These are phyloP conservation scores for Fusarium globosum DNA, from an alignment of 2,329 filamentous ascomycete species.

Conservation along the genomic window DNA sequence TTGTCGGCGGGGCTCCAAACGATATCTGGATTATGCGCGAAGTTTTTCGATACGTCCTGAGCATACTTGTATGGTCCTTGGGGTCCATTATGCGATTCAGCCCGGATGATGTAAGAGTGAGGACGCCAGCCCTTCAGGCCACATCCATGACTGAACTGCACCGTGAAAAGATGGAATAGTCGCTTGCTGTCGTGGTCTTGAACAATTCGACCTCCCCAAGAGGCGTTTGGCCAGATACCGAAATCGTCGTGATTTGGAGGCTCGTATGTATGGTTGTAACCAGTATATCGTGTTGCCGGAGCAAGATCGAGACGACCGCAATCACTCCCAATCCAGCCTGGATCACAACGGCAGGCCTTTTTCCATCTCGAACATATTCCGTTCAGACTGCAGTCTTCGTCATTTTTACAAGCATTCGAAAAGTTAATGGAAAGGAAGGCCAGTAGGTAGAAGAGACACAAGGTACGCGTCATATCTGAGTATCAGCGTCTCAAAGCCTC, in stretches of 20 bases:
- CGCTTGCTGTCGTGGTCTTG: constrained; percentile 52
- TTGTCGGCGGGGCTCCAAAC: constrained; percentile 58
- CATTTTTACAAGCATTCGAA: constrained; percentile 21
- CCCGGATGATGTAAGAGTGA: constrained; percentile 57
- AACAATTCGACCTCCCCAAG: constrained; percentile 60
- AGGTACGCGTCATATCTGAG: not conserved
- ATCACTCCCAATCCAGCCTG: constrained; percentile 57
- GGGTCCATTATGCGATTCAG: constrained; percentile 57
- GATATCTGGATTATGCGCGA: constrained; percentile 59
- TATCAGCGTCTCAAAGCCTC: too few relatives aligned
- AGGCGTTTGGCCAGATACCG: constrained; percentile 51
- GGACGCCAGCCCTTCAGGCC: constrained; percentile 60
- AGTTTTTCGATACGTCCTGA: constrained; percentile 54
- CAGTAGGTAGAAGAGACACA: not conserved
- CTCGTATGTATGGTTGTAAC: constrained; percentile 59
- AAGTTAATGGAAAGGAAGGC: accelerated
- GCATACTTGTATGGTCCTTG: constrained; percentile 57
- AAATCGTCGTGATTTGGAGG: constrained; percentile 44
- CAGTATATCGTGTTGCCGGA: constrained; percentile 53
- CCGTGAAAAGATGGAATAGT: constrained; percentile 58
- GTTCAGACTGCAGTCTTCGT: constrained; percentile 49
- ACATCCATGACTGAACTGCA: constrained; percentile 59
- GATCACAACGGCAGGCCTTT: constrained; percentile 47
- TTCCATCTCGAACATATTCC: constrained; percentile 38
- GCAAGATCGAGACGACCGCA: constrained; percentile 59